These are phyloP conservation scores for Lipomyces kockii DNA, from an alignment of 805 yeast species.

Conservation along the genomic window DNA sequence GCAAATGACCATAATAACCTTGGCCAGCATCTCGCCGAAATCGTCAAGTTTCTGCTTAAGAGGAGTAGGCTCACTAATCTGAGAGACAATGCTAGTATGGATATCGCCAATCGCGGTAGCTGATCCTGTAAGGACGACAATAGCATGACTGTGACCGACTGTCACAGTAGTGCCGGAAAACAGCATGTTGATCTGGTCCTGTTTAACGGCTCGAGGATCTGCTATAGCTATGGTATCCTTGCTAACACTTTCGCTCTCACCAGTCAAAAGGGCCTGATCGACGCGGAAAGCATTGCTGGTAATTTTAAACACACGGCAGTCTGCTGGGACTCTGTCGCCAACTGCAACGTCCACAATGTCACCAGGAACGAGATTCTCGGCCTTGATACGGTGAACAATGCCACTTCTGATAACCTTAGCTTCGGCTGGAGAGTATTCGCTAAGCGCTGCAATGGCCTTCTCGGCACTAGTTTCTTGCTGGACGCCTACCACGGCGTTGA, in stretches of 20 bases:
- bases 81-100: conserved; percentile 47
- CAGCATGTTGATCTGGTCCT: conserved; percentile 44
- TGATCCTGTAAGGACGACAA: conserved; percentile 49
- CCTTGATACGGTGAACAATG: conserved; percentile 49
- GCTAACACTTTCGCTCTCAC: conserved; percentile 49
- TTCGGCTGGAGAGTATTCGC: conserved; percentile 53
- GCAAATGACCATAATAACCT: conserved; percentile 54
- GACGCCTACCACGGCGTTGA: conserved; percentile 57
- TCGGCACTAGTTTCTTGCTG: conserved; percentile 58
- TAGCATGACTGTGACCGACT: conserved; percentile 52
- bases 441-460: conserved; percentile 56
- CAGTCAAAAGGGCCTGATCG: conserved; percentile 51
- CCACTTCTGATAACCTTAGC: conserved; percentile 54
- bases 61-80: conserved; percentile 49
- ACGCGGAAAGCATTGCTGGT: conserved; percentile 48
- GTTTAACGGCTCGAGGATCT: conserved; percentile 47
- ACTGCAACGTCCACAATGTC: conserved; percentile 50
- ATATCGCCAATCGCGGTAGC: conserved; percentile 52
- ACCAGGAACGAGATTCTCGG: conserved; percentile 51
- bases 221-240: conserved; percentile 42
- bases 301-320: conserved; percentile 47
- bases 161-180: conserved; percentile 49
- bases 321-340: conserved; percentile 54
- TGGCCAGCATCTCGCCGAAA: conserved; percentile 50
- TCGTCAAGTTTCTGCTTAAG: conserved; percentile 48